Conservation (phyloP, 2,329 filamentous ascomycete species). For the Beauveria sp. region DNA sequence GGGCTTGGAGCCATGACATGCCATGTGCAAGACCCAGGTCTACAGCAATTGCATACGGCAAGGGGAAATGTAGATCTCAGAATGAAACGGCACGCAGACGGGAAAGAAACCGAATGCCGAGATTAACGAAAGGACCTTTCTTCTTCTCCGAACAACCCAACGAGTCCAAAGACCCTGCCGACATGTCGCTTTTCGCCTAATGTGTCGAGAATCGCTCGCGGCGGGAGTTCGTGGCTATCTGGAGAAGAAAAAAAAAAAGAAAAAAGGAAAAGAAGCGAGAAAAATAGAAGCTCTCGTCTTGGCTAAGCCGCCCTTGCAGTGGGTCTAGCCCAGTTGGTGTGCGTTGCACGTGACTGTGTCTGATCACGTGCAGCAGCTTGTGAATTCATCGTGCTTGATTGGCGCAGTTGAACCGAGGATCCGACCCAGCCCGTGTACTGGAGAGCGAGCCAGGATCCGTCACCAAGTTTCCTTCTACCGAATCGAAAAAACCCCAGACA, state of each 20-base stretch:
- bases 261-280: conserved; percentile 22
- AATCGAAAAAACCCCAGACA: neutral
- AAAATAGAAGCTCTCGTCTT: neutral
- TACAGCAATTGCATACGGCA: neutral
- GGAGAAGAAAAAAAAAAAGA: conserved; percentile 30
- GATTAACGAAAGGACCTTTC: conserved; percentile 50
- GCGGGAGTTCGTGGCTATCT: conserved; percentile 46
- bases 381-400: conserved; percentile 32
- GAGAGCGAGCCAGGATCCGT: neutral
- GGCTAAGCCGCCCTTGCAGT: neutral
- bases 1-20: too few species aligned
- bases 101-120: conserved; percentile 37
- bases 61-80: conserved; percentile 47
- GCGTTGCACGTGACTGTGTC: neutral
- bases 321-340: neutral
- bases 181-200: conserved; percentile 21
- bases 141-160: conserved; percentile 38
- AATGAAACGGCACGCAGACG: conserved; percentile 50
- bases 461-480: conserved; percentile 13
- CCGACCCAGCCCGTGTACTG: conserved; percentile 24
- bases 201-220: conserved; percentile 20
- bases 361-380: conserved; percentile 27
- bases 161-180: conserved; percentile 29
- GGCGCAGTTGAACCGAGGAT: conserved; percentile 36
- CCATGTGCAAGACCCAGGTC: neutral